These are phyloP conservation scores for Mortierella hygrophila DNA, from an alignment of 192 early-diverging fungal species.

Conservation along the genomic window DNA sequence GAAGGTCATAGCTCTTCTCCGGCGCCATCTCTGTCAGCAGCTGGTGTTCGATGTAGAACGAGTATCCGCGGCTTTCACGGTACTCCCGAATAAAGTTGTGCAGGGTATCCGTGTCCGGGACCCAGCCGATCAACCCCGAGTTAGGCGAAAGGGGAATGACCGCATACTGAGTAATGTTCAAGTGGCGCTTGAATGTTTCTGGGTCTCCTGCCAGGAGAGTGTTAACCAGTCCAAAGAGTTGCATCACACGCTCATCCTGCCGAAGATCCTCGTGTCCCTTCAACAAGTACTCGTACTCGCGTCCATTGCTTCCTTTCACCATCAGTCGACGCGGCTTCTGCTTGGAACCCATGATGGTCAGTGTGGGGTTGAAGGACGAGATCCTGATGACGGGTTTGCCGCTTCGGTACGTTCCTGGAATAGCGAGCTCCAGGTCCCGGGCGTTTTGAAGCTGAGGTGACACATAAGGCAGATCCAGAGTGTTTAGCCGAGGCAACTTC, in stretches of 20 bases:
- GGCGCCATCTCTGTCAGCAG: slow-evolving; percentile 72
- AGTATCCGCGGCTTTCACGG: slow-evolving; percentile 80
- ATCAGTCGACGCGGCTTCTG: slow-evolving; percentile 90
- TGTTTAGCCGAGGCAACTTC: slow-evolving; percentile 63
- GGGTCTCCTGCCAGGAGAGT: slow-evolving; percentile 83
- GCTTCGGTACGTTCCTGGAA: slow-evolving; percentile 91
- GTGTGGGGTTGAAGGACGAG: slow-evolving; percentile 78
- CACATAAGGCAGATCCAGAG: slow-evolving; percentile 88
- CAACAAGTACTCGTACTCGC: slow-evolving; percentile 88
- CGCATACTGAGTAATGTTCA: slow-evolving; percentile 88
- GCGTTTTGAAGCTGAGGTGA: slow-evolving; percentile 91
- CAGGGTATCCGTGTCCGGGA: slow-evolving; percentile 91
- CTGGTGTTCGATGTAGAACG: slow-evolving; percentile 89
- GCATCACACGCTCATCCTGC: slow-evolving; percentile 99
- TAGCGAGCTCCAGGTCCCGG: slow-evolving; percentile 87
- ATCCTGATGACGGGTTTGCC: slow-evolving; percentile 88
- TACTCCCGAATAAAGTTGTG: slow-evolving; percentile 88
- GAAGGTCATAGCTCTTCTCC: slow-evolving; percentile 78
- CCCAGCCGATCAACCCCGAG: slow-evolving; percentile 95
- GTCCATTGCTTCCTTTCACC: slow-evolving; percentile 89
- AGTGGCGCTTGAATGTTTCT: slow-evolving; percentile 91
- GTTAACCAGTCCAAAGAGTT: slow-evolving; percentile 96
- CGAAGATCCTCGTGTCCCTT: slow-evolving; percentile 99
- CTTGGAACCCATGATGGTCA: slow-evolving; percentile 90
- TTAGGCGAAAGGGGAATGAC: slow-evolving; percentile 95